A percentile compares a stretch with the other conserved stretches of the same genome.
These are phyloP conservation scores for Fusarium temperatum DNA, from an alignment of 2,329 filamentous ascomycete genomes.

Conservation along the genomic window DNA sequence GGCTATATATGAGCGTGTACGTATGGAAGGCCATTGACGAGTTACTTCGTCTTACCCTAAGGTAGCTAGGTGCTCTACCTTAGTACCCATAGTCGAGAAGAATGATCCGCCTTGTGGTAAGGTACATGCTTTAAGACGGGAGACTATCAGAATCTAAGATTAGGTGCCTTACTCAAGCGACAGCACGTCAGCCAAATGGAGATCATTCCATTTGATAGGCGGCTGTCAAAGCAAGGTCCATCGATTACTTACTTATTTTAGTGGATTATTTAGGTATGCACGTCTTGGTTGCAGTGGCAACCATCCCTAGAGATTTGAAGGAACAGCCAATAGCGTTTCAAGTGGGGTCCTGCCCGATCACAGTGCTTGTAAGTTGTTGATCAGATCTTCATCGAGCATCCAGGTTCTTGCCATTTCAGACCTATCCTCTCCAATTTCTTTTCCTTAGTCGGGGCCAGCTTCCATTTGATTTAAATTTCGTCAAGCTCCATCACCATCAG, in stretches of 20 bases:
- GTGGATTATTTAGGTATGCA: neutral
- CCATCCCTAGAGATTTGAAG: neutral
- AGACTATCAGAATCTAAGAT: neutral
- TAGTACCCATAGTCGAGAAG: neutral
- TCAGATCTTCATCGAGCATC: neutral
- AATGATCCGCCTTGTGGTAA: neutral
- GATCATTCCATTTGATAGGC: neutral
- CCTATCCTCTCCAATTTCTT: neutral
- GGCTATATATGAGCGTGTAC: neutral
- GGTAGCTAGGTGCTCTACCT: neutral
- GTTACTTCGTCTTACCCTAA: neutral
- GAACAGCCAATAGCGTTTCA: conserved; percentile 7
- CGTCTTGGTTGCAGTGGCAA: conserved; percentile 14
- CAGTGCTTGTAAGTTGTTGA: neutral
- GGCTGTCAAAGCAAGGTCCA: neutral
- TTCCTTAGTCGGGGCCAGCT: neutral
- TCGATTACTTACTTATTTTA: neutral
- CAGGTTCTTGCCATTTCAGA: neutral
- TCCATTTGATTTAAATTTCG: neutral
- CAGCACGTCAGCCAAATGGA: neutral
- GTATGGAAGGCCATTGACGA: neutral
- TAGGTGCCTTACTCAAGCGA: neutral
- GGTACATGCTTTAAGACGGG: neutral
- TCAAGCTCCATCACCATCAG: conserved; percentile 2
- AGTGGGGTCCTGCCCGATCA: conserved; percentile 10